Conservation (phyloP, 805 yeast genomes). For the Candida succiphila region DNA sequence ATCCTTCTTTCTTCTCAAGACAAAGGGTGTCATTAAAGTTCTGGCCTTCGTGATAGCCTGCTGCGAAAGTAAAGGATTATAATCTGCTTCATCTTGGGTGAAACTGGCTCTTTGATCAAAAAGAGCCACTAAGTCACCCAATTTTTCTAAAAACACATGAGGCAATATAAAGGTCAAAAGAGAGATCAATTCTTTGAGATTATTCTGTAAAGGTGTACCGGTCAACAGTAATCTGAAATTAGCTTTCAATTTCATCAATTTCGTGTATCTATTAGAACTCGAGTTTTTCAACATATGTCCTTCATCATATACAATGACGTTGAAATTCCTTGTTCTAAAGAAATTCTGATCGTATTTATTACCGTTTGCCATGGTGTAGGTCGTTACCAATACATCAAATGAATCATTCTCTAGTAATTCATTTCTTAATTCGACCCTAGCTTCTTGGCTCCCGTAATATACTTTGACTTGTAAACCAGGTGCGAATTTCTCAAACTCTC, state of each 20-base stretch:
- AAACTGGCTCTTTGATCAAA: conserved; percentile 77
- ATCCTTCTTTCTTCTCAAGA: conserved; percentile 80
- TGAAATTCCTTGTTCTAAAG: conserved; percentile 63
- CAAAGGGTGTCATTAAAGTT: conserved; percentile 98
- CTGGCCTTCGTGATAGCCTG: conserved; percentile 91
- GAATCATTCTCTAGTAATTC: conserved; percentile 44
- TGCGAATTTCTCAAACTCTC: conserved; percentile 86
- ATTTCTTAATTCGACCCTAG: conserved; percentile 76
- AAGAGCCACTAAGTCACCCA: conserved; percentile 70
- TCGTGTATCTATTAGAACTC: conserved; percentile 73
- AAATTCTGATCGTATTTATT: conserved; percentile 74
- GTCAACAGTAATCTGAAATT: conserved; percentile 81
- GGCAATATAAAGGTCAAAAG: conserved; percentile 89
- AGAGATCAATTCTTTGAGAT: conserved; percentile 82
- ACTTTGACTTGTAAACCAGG: conserved; percentile 80
- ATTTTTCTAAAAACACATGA: conserved; percentile 63
- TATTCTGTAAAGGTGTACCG: conserved; percentile 96
- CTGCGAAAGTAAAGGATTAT: conserved; percentile 75
- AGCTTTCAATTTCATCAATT: conserved; percentile 76
- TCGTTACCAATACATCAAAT: conserved; percentile 88
- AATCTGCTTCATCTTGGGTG: conserved; percentile 33
- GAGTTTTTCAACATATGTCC: conserved; percentile 96
- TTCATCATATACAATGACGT: conserved; percentile 90
- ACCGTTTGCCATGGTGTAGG: conserved; percentile 88
- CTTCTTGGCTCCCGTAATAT: conserved; percentile 81